Base-by-base conservation (phyloP, 345 rosid genomes). In the Rhodomyrtus tomentosa region DNA sequence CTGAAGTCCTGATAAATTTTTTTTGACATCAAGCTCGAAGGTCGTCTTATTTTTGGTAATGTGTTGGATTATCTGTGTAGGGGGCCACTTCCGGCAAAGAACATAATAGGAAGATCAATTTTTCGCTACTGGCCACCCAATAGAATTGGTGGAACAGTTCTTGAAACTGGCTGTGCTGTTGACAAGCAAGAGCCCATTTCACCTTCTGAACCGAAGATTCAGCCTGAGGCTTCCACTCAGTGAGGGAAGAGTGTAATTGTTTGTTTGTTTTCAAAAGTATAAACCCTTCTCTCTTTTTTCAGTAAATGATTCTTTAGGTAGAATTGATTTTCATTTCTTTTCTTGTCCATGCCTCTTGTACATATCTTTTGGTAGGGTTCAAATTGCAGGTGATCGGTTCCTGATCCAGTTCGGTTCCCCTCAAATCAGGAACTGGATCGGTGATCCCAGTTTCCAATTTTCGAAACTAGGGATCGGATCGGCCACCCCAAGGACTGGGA, bases 61-160 rank as follows among this genome's bases (percentile, higher is more conserved):
- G 27, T n/a, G 29, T 48, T 80, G 13, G 82, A 50, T 50, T 82
- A 38, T 55, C 74, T 84, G 13, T 84, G 36, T 82, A 96, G 98
- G 99, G 99, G 99, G 36, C 90, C 99, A 5, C 95, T 97, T 40
- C 98, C 99, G 5, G 94, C 94, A 36, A 93, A 94, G 90, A 97
- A 97, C 85, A 96, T 97, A 32, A 90, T 96, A 13, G 99, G 99
- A 89, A 93, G 98, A 89, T 97, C 98, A 52, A 88, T 95, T 56
- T 88, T 94, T 49, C 98, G 98, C 21, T 96, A 95, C 88, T 96
- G 99, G 99, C 99, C 99, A 5, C 99, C 95, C 20, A 92, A 93
- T 52, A 88, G 96, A 90, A 91, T 98, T 55, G 95, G 94, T 59
- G 89, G 95, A 50, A 95, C 99, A 1, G 91, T 92, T 85, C 87